A percentile compares a stretch with the other conserved stretches of the same genome.
These are phyloP conservation scores for Musa balbisiana DNA, from an alignment of 202 grass and related monocot species.

Conservation along the genomic window DNA sequence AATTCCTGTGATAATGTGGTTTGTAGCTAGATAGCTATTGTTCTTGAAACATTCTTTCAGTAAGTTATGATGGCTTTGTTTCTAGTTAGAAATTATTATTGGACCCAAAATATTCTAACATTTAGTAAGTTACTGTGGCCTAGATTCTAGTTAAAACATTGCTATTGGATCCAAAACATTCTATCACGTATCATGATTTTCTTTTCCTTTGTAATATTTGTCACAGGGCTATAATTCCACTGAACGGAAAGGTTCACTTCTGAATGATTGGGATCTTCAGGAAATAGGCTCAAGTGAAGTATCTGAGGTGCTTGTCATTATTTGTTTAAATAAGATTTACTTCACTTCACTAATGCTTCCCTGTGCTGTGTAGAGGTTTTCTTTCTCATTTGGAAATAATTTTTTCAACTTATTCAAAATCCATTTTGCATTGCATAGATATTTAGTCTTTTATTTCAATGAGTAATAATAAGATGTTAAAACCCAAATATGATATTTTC, in stretches of 20 bases:
- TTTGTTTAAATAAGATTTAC: conserved; percentile 5
- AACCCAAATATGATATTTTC: neutral
- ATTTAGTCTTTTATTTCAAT: no score
- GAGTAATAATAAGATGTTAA: neutral
- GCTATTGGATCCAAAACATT: neutral
- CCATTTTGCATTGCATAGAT: no score
- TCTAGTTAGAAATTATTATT: neutral
- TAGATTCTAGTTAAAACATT: neutral
- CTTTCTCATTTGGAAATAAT: neutral
- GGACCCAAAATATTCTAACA: neutral
- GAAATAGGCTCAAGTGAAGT: conserved; percentile 84
- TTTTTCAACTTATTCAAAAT: neutral
- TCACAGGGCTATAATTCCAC: conserved; percentile 79
- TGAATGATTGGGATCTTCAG: conserved; percentile 97
- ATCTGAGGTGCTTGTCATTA: conserved; percentile 56
- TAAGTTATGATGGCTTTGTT: neutral
- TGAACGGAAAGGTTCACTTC: conserved; percentile 60
- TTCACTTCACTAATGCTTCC: neutral
- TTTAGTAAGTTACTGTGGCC: neutral
- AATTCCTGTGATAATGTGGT: neutral
- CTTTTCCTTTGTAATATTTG: neutral
- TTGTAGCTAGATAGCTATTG: neutral
- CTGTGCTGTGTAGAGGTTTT: neutral
- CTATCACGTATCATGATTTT: conserved; percentile 5
- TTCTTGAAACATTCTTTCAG: no score